These are phyloP conservation scores for Veloboletus limbatus DNA, from an alignment of 1,284 basidiomycete genomes.

Conservation along the genomic window DNA sequence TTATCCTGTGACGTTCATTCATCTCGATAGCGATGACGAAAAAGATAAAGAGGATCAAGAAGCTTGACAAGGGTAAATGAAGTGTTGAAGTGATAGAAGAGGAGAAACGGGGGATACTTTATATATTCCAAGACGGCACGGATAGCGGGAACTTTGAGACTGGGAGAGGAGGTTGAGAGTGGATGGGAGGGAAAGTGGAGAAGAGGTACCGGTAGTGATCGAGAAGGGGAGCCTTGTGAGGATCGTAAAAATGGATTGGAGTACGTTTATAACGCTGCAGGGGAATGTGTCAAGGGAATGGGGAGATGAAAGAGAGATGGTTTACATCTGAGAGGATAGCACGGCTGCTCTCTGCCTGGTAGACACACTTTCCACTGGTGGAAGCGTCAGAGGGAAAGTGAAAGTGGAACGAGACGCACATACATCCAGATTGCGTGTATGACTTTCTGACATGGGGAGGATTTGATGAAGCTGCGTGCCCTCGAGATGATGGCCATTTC, in stretches of 20 bases:
- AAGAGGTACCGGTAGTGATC: slow-evolving; percentile 81
- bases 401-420: slow-evolving; percentile 20
- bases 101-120: slow-evolving; percentile 50
- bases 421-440: slow-evolving; percentile 80
- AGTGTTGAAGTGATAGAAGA: slow-evolving; percentile 56
- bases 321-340: slow-evolving; percentile 83
- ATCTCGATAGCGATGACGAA: slow-evolving; percentile 83
- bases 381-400: slow-evolving; percentile 7
- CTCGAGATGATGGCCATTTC: slow-evolving; percentile 88
- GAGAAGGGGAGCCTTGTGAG: slow-evolving; percentile 85
- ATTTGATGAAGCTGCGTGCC: slow-evolving; percentile 85
- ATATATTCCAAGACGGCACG: slow-evolving; percentile 86
- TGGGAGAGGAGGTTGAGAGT: slow-evolving; percentile 31
- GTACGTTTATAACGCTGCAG: slow-evolving; percentile 87
- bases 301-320: neutral
- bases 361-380: slow-evolving; percentile 80
- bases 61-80: slow-evolving; percentile 62
- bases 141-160: slow-evolving; percentile 90
- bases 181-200: neutral
- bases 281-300: neutral
- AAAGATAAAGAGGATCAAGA: slow-evolving; percentile 78
- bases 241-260: slow-evolving; percentile 92
- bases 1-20: slow-evolving; percentile 59
- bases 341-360: slow-evolving; percentile 82
- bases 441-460: slow-evolving; percentile 82